Conservation (phyloP, 306 rosid genomes). For the Benincasa hispida region DNA sequence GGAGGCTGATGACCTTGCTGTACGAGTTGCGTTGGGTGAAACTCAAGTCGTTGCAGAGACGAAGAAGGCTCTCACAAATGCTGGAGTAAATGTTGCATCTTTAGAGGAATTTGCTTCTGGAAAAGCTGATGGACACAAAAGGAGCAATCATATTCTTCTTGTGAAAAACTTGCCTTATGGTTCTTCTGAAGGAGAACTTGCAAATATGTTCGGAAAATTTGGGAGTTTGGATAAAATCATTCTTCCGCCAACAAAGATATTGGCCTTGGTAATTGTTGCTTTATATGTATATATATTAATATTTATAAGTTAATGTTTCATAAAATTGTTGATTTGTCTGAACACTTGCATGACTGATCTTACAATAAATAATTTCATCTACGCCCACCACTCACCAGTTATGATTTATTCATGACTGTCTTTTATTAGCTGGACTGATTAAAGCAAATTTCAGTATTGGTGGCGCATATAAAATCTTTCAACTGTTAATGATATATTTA, state of each 20-base stretch:
- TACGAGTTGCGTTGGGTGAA: slow-evolving; percentile 76
- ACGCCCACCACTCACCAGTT: background rate
- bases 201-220: slow-evolving; percentile 66
- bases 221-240: slow-evolving; percentile 82
- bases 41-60: slow-evolving; percentile 84
- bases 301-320: background rate
- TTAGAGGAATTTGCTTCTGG: slow-evolving; percentile 58
- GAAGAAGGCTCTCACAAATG: slow-evolving; percentile 59
- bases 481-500: background rate
- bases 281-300: background rate
- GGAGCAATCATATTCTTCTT: slow-evolving; percentile 76
- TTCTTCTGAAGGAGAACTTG: slow-evolving; percentile 71
- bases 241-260: slow-evolving; percentile 72
- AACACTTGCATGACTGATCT: background rate
- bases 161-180: slow-evolving; percentile 92
- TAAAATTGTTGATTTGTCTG: background rate
- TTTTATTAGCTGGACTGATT: background rate
- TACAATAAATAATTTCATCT: background rate
- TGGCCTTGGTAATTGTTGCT: slow-evolving; percentile 65
- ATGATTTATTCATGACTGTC: background rate
- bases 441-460: background rate
- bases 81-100: slow-evolving; percentile 73
- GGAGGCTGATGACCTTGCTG: slow-evolving; percentile 83
- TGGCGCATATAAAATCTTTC: background rate
- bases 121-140: slow-evolving; percentile 53